These are phyloP conservation scores for Ophiostoma montium DNA, from an alignment of 2,329 filamentous ascomycete species.

Conservation along the genomic window DNA sequence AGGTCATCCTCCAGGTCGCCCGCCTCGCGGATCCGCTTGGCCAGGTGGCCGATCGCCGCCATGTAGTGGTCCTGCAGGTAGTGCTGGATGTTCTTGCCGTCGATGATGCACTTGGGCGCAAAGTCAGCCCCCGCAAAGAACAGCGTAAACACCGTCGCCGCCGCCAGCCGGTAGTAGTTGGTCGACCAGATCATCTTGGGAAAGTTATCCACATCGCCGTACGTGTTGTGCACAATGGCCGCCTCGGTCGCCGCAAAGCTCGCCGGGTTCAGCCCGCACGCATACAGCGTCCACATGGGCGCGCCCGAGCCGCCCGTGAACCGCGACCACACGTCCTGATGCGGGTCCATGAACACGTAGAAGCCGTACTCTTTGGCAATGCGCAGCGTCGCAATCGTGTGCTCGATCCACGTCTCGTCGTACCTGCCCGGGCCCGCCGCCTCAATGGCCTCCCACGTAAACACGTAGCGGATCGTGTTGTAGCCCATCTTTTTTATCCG, in stretches of 20 bases:
- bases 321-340: constrained; percentile 98
- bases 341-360: constrained; percentile 96
- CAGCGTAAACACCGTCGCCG: constrained; percentile 82
- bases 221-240: constrained; percentile 89
- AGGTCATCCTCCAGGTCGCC: constrained; percentile 76
- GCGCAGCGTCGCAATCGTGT: constrained; percentile 74
- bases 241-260: constrained; percentile 78
- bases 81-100: constrained; percentile 88
- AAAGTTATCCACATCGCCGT: constrained; percentile 67
- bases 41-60: constrained; percentile 64
- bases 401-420: constrained; percentile 84
- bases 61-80: constrained; percentile 83
- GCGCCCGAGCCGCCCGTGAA: constrained; percentile 90
- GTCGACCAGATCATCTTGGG: constrained; percentile 99
- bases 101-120: constrained; percentile 88
- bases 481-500: constrained; percentile 80
- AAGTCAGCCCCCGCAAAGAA: constrained; percentile 89
- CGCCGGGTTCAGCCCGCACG: constrained; percentile 77
- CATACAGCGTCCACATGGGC: constrained; percentile 95
- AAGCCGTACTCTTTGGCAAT: constrained; percentile 84
- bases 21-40: constrained; percentile 73
- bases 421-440: constrained; percentile 80
- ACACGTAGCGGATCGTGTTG: constrained; percentile 92
- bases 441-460: constrained; percentile 99
- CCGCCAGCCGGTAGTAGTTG: constrained; percentile 80